Percentiles rank a stretch among this genome's conserved stretches.
Evolutionary conservation across 2,329 filamentous ascomycete genomes (phyloP).

Genomic region (Fusarium sp.): DNA sequence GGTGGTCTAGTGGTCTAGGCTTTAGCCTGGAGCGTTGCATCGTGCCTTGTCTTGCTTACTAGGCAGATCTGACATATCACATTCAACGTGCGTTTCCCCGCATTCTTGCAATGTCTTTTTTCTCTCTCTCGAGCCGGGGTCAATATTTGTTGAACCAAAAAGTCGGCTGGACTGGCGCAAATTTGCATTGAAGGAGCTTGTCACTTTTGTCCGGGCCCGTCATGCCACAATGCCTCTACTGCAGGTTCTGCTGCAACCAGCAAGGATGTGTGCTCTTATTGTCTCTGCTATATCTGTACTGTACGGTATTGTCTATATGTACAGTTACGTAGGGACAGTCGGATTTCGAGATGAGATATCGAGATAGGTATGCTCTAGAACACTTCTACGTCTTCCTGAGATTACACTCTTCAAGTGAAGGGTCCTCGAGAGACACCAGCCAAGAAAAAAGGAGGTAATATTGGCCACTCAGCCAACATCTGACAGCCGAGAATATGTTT

Average conservation of each 20-base stretch:
- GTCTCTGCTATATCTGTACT: neutral
- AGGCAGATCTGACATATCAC: conserved; percentile 43
- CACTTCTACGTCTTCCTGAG: conserved; percentile 1
- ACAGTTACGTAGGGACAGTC: conserved; percentile 23
- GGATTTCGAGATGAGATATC: neutral
- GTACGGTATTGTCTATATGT: neutral
- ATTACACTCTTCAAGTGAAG: conserved; percentile 17
- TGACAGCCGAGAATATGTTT: conserved; percentile 32
- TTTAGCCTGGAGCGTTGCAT: conserved; percentile 35
- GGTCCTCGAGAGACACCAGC: neutral
- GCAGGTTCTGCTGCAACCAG: conserved; percentile 35
- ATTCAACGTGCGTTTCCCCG: conserved; percentile 36
- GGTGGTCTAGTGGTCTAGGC: conserved; percentile 1
- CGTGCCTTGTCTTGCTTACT: conserved; percentile 38
- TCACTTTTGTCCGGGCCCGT: conserved; percentile 24
- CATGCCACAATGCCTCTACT: conserved; percentile 32
- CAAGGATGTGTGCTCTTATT: conserved; percentile 22
- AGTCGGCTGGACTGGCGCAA: conserved; percentile 20
- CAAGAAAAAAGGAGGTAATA: neutral
- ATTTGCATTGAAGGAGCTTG: conserved; percentile 22
- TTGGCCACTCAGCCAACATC: conserved; percentile 8
- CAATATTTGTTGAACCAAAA: conserved; percentile 20
- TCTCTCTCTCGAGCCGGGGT: neutral
- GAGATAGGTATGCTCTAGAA: neutral
- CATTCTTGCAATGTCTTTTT: conserved; percentile 34